phyloP scores from a whole-genome alignment of 768 basidiomycete species.

The Hypsizygus marmoreus region DNA sequence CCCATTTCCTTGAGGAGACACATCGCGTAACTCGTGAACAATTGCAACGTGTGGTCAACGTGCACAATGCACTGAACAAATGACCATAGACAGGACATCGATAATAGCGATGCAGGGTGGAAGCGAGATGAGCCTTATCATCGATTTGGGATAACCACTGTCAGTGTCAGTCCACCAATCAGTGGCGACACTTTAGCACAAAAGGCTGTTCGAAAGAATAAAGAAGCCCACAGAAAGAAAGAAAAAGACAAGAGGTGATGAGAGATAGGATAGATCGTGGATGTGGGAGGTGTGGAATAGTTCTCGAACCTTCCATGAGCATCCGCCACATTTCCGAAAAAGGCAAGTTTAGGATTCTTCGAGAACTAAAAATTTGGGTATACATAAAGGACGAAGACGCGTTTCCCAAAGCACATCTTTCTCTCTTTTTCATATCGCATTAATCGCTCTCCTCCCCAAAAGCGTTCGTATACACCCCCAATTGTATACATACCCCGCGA shows the following conservation, averaged over 20 bases:
- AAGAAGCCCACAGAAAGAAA: no score
- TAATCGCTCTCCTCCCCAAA: conserved; percentile 18
- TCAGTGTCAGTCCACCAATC: background rate
- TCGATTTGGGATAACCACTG: background rate
- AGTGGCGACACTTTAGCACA: no score
- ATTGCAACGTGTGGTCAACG: background rate
- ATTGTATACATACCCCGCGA: conserved; percentile 4
- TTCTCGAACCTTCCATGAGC: conserved; percentile 46
- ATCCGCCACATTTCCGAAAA: conserved; percentile 34
- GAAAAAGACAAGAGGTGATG: background rate
- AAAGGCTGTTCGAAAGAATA: no score
- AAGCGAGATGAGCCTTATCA: background rate
- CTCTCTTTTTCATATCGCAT: conserved; percentile 19
- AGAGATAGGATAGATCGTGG: background rate
- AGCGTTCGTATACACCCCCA: conserved; percentile 17
- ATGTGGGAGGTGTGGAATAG: conserved; percentile 11
- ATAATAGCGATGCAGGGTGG: background rate
- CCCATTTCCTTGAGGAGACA: no score
- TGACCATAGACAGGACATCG: background rate
- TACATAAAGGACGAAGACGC: conserved; percentile 38
- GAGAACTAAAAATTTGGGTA: conserved; percentile 42
- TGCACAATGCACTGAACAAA: no score
- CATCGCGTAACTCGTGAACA: no score
- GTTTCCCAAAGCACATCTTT: conserved; percentile 24
- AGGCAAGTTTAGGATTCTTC: conserved; percentile 52